Evolutionary conservation across 371 early-diverging fungal species (phyloP), one percentile per base, ranked within the genome.

Genomic region (Massospora cicadina): DNA sequence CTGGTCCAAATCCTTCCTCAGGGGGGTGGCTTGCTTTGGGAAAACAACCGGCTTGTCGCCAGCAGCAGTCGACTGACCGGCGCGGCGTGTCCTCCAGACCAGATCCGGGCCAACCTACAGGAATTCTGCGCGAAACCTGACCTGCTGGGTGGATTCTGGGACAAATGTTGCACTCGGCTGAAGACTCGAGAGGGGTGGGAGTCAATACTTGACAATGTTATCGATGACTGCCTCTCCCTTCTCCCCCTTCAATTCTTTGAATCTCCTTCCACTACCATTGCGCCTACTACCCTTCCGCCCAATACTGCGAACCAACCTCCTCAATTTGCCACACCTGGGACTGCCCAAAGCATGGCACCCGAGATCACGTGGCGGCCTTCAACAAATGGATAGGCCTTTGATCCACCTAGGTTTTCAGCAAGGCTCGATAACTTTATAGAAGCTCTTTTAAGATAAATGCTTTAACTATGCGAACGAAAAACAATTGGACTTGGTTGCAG

Each of bases 1-100:
- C 91, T 95, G 79, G 83, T 97, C 27, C 94, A 93, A 70, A 86
- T 95, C 17, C 77, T 86, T 21, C 79, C 78, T 28, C 72, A 76
- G 3, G 83, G 81, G 2, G 71, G 81, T 1, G 93, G 94, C 0
- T 90, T 92, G 65, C 80, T 83, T 60, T 96, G 93, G 93, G 83
- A 90, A 28, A 89, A 86, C 68, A 96, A 95, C 70, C 80, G 90
- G 28, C 71, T 95, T 24, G 77, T 79, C 62, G 83, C 86, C 0
- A 84, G 84, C 61, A 43, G 43, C 17, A 43, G 43, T 84, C 84
- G 70, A 78, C 79, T 57, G 77, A 79, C 27, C 68, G 12, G 69
- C 25, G 29, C 32, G 27, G 33, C 55, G 57, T 58, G 33, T 63
- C 30, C 63, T 25, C 29, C 63, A 43, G 59, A 25, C 24, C 54